Conservation (phyloP, 805 yeast genomes). For the Nakazawaea sp. region DNA sequence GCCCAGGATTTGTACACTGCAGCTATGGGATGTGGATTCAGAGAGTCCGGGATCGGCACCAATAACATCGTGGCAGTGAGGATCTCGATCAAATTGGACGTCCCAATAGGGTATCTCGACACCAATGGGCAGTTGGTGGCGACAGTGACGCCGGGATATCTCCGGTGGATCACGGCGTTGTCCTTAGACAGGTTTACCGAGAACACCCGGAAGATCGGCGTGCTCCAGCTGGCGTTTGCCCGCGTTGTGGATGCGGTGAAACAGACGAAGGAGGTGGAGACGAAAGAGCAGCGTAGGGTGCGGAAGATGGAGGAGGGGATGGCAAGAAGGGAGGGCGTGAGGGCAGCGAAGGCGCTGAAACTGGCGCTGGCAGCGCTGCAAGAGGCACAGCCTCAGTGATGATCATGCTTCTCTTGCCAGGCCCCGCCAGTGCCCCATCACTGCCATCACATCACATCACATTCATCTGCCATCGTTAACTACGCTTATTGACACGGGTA, state of each 20-base stretch:
- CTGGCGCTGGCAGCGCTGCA: no score
- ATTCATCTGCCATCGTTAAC: no score
- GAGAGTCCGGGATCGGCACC: constrained; percentile 82
- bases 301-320: constrained; percentile 49
- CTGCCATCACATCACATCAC: no score
- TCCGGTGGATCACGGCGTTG: constrained; percentile 43
- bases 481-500: no score
- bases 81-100: constrained; percentile 65
- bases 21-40: constrained; percentile 80
- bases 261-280: constrained; percentile 24
- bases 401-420: no score
- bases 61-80: constrained; percentile 75
- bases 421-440: no score
- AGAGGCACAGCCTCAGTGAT: no score
- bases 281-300: constrained; percentile 50
- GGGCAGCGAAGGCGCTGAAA: constrained; percentile 12
- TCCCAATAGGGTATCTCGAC: constrained; percentile 61
- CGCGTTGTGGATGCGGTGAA: constrained; percentile 17
- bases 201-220: constrained; percentile 50
- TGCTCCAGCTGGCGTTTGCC: constrained; percentile 36
- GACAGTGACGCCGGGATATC: constrained; percentile 46
- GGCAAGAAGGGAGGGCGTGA: constrained; percentile 20
- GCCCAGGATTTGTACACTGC: constrained; percentile 60
- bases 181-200: constrained; percentile 61
- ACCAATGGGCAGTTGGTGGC: constrained; percentile 23